Base-by-base conservation (phyloP, 2,329 filamentous ascomycete genomes). In the Parasarocladium wereldwijsianum region DNA sequence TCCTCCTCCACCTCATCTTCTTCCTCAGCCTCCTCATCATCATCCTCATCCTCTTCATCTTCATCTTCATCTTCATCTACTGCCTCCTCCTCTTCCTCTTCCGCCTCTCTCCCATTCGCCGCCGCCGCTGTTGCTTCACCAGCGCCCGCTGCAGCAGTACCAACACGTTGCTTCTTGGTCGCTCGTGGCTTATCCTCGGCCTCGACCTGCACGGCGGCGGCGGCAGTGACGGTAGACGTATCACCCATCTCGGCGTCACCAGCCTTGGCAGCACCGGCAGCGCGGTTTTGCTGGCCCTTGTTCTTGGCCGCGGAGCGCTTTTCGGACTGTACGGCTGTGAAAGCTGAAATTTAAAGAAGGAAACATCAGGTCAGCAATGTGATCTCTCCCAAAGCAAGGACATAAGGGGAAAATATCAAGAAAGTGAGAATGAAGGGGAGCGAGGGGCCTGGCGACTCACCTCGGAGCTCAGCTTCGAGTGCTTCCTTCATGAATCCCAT, bases 391-490 rank as follows among this genome's bases (percentile, higher is more conserved):
- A n/a, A n/a, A n/a, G n/a, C n/a, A n/a, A n/a, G n/a, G n/a, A n/a
- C n/a, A n/a, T n/a, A n/a, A n/a, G n/a, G 9, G 11, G 26, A 8
- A 6, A 5, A 19, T 19, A 16, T 12, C n/a, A 22, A 21, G 17
- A 16, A 13, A 15, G 16, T 14, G 9, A 22, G 29, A 17, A 36
- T 6, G 17, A 26, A 25, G 21, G 13, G 27, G 20, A 4, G 60
- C 73, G 27, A 49, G n/a, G n/a, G n/a, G n/a, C 83, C 78, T 84
- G 24, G 70, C 68, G 47, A 85, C n/a, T n/a, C n/a, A n/a, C n/a
- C n/a, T n/a, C n/a, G n/a, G n/a, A n/a, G 76, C 51, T 87, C 82
- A 5, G 72, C 76, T 51, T 87, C 76, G 18, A 87, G 58, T 19
- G 72, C 62, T 33, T 60, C 60, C 10, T 70, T 67, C 33, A 83